Base-by-base conservation (phyloP, 1,139 yeast species). In the Kurtzmaniella natalensis region DNA sequence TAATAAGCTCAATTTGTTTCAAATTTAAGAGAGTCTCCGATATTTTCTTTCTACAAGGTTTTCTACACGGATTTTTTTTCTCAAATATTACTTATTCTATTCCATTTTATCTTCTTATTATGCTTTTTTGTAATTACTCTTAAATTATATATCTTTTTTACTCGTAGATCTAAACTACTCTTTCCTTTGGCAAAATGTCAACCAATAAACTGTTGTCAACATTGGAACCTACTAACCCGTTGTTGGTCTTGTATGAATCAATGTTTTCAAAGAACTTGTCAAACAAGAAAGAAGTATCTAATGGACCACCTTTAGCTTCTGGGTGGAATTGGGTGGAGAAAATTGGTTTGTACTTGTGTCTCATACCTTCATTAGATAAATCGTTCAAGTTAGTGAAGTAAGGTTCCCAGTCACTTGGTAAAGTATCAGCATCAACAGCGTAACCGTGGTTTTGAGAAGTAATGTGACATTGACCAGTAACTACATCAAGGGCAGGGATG, bases 381-480 rank as follows among this genome's bases (percentile, higher is more conserved):
- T 92, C 98, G 58, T 92, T 92, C 66, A 92, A 72, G 64, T 92
- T 92, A 49, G 92, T 76, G 59, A 92, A 92, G 59, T 81, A 89
- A 19, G 73, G 72, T 51, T 87, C 89, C 81, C 88, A 92, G 37
- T 84, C 89, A 24, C 73, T 55, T 34, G 81, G 79, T 50, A 92
- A 72, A 19, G 96, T 84, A 18, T 65, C 45, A 17, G 82, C 80
- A 55, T 89, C 96, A 33, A 92, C 97, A 3, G 97, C 98, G 55
- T 89, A 92, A 43, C 98, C 98, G 58, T 92, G 98, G 66, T 92
- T 92, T 69, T 92, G 98, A 22, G 97, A 89, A 7, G 98, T 92
- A 57, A 92, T 92, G 60, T 92, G 95, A 61, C 97, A 89, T 58
- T 81, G 80, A 38, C 97, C 97, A 16, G 95, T 82, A 37, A 80